Evolutionary conservation across 2,329 filamentous ascomycete species (phyloP).

Genomic region (Lachnellula hyalina): DNA sequence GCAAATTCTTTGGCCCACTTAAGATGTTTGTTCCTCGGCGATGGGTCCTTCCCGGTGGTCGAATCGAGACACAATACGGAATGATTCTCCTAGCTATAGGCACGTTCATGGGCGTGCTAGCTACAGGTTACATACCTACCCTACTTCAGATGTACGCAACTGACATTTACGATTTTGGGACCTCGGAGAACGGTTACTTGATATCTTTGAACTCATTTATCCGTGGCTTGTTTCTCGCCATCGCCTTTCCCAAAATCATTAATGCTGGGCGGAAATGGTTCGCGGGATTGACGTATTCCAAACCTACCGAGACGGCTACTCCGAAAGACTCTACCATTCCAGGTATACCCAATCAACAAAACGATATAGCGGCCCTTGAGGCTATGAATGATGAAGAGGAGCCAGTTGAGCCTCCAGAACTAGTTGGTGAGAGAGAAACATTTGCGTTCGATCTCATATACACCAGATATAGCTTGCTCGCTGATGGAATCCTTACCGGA

Average conservation of each 20-base stretch:
- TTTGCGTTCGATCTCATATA: conserved; percentile 64
- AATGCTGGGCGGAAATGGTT: conserved; percentile 35
- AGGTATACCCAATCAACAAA: conserved; percentile 41
- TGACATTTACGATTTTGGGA: conserved; percentile 39
- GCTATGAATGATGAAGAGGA: conserved; percentile 14
- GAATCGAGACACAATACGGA: conserved; percentile 51
- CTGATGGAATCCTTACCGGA: conserved; percentile 60
- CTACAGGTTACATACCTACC: conserved; percentile 61
- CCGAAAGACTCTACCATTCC: conserved; percentile 13
- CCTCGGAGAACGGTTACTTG: conserved; percentile 40
- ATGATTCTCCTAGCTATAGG: conserved; percentile 59
- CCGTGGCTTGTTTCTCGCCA: conserved; percentile 39
- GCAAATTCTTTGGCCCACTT: conserved; percentile 58
- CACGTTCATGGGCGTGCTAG: conserved; percentile 63
- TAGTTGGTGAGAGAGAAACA: conserved; percentile 23
- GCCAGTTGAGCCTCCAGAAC: conserved; percentile 4
- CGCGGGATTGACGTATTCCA: neutral
- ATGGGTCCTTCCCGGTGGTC: conserved; percentile 46
- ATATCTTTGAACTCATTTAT: conserved; percentile 41
- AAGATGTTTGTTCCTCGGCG: conserved; percentile 55
- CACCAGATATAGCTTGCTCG: conserved; percentile 57
- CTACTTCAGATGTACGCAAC: conserved; percentile 48
- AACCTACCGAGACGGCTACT: neutral
- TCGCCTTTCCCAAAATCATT: conserved; percentile 41
- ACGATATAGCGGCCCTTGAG: conserved; percentile 11